Evolutionary conservation across 2,329 filamentous ascomycete genomes (phyloP).

Genomic region (Knoxdaviesia proteae): DNA sequence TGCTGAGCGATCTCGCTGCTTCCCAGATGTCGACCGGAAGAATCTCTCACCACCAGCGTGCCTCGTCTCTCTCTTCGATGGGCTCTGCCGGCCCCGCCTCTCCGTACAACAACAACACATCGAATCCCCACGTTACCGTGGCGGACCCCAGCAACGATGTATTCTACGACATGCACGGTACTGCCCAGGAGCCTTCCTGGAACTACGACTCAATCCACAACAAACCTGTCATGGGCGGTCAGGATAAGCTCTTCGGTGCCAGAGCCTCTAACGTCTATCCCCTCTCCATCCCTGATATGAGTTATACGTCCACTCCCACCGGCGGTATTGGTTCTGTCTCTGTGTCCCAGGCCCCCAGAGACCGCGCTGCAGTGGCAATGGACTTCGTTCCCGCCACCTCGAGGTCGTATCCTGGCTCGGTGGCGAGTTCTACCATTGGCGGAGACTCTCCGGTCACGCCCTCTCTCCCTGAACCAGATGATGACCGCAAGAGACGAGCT

Average conservation of each 20-base stretch:
- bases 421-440: slow-evolving; percentile 32
- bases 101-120: slow-evolving; percentile 31
- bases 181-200: not conserved
- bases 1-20: not conserved
- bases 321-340: no score
- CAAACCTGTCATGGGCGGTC: no score
- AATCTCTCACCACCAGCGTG: slow-evolving; percentile 25
- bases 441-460: slow-evolving; percentile 41
- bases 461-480: slow-evolving; percentile 25
- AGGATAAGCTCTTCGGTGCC: no score
- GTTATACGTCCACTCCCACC: no score
- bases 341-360: no score
- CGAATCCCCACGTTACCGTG: slow-evolving; percentile 37
- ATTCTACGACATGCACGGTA: slow-evolving; percentile 19
- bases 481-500: slow-evolving; percentile 27
- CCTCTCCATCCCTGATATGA: no score
- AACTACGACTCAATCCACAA: slow-evolving; percentile 1
- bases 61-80: slow-evolving; percentile 39
- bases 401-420: slow-evolving; percentile 15
- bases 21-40: not conserved
- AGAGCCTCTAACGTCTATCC: no score
- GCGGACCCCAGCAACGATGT: slow-evolving; percentile 26
- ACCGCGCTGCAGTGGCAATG: no score
- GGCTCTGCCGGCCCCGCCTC: slow-evolving; percentile 39
- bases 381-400: no score